phyloP scores from a whole-genome alignment of 352 stramenopile species.

The Phytophthora palmivora region DNA sequence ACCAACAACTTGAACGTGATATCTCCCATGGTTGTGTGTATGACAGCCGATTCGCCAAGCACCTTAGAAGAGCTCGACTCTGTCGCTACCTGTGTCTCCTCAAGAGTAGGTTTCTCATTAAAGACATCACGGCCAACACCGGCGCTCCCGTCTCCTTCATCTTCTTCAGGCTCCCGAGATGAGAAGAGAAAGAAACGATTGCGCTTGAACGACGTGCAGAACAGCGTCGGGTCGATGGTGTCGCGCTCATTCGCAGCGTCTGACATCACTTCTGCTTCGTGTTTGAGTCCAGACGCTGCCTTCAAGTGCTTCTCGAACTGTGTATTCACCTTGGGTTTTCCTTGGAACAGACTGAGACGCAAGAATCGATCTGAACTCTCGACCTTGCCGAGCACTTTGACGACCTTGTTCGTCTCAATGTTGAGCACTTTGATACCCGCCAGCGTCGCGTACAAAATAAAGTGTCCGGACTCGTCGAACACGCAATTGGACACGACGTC shows the following conservation, averaged over 20 bases:
- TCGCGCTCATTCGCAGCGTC: slow-evolving; percentile 48
- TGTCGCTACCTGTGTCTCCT: slow-evolving; percentile 91
- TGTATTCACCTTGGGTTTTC: slow-evolving; percentile 95
- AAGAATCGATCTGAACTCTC: slow-evolving; percentile 97
- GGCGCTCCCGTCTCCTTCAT: slow-evolving; percentile 59
- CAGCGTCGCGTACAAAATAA: slow-evolving; percentile 96
- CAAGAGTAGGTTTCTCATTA: slow-evolving; percentile 97
- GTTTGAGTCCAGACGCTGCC: slow-evolving; percentile 53
- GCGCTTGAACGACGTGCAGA: slow-evolving; percentile 90
- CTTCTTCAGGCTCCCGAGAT: slow-evolving; percentile 90
- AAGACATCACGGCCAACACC: slow-evolving; percentile 93
- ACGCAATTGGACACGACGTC: slow-evolving; percentile 80
- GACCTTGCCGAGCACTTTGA: slow-evolving; percentile 93
- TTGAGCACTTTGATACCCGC: slow-evolving; percentile 98
- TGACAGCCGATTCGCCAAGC: slow-evolving; percentile 81
- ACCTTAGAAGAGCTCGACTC: slow-evolving; percentile 74
- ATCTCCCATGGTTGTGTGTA: slow-evolving; percentile 99
- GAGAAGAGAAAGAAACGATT: slow-evolving; percentile 98
- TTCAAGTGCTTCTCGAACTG: slow-evolving; percentile 93
- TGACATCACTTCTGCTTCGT: slow-evolving; percentile 68
- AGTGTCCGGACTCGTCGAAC: slow-evolving; percentile 97
- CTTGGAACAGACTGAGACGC: slow-evolving; percentile 93
- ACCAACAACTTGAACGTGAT: slow-evolving; percentile 97
- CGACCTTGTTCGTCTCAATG: slow-evolving; percentile 93
- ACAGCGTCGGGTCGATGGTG: slow-evolving; percentile 85